Evolutionary conservation across 2,329 filamentous ascomycete genomes (phyloP).

Genomic region (Sporothrix brasiliensis): DNA sequence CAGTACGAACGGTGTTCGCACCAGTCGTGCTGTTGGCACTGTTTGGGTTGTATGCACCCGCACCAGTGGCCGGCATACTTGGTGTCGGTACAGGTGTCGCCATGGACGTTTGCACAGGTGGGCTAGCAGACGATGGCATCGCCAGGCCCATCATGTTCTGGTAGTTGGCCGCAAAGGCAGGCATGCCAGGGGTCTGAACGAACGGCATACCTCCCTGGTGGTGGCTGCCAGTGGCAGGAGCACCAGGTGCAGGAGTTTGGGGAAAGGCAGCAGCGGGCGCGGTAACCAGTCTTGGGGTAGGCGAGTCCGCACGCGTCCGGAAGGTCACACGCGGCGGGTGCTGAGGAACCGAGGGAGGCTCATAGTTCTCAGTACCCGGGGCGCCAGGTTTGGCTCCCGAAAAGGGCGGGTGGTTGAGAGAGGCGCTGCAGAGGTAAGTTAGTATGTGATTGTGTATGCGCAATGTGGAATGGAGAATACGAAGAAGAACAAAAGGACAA

Average conservation of each 20-base stretch:
- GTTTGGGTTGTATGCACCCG: background rate
- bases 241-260: background rate
- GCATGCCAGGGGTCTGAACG: slow-evolving; percentile 2
- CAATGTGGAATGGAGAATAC: background rate
- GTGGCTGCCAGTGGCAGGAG: background rate
- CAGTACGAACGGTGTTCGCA: background rate
- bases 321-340: slow-evolving; percentile 26
- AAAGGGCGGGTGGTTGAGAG: slow-evolving; percentile 35
- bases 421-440: slow-evolving; percentile 27
- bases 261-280: background rate
- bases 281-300: slow-evolving; percentile 18
- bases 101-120: background rate
- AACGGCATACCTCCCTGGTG: background rate
- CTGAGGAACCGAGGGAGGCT: slow-evolving; percentile 22
- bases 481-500: background rate
- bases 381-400: slow-evolving; percentile 33
- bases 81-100: slow-evolving; percentile 1
- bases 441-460: background rate
- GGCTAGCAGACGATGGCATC: background rate
- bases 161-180: slow-evolving; percentile 14
- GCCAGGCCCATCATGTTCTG: slow-evolving; percentile 3
- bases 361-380: slow-evolving; percentile 31
- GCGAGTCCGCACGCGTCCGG: slow-evolving; percentile 21
- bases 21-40: background rate
- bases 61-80: background rate